phyloP scores from a whole-genome alignment of 129 eudicot species.

The Logfia minima region DNA sequence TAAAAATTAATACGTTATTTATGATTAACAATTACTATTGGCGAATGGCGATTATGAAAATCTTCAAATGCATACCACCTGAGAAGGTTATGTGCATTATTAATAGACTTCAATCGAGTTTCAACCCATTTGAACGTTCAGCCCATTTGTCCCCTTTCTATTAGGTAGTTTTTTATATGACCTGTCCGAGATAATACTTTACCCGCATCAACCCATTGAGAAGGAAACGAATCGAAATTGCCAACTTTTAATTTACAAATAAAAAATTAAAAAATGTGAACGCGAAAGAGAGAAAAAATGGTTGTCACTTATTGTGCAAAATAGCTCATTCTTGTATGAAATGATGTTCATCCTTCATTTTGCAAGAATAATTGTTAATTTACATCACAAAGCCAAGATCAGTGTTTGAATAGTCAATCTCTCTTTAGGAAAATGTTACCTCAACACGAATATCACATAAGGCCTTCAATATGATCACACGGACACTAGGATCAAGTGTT shows the following conservation, averaged over 20 bases:
- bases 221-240: neutral
- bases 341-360: neutral
- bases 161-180: neutral
- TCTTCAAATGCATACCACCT: neutral
- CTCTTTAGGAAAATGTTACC: constrained; percentile 43
- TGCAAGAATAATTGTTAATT: constrained; percentile 8
- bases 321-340: neutral
- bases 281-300: neutral
- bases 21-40: neutral
- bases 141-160: neutral
- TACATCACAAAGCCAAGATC: neutral
- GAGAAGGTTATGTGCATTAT: neutral
- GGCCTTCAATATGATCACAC: constrained; percentile 87
- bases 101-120: too few species aligned
- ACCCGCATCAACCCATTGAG: neutral
- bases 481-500: constrained; percentile 77
- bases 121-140: neutral
- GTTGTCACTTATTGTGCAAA: neutral
- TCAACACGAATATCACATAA: constrained; percentile 97
- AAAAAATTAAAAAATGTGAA: neutral
- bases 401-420: constrained; percentile 8
- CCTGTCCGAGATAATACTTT: neutral
- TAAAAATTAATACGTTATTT: too few species aligned
- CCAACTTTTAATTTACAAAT: neutral
- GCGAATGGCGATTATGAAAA: neutral